Evolutionary conservation across 192 early-diverging fungal genomes (phyloP).

Genomic region (Diversispora eburnea): DNA sequence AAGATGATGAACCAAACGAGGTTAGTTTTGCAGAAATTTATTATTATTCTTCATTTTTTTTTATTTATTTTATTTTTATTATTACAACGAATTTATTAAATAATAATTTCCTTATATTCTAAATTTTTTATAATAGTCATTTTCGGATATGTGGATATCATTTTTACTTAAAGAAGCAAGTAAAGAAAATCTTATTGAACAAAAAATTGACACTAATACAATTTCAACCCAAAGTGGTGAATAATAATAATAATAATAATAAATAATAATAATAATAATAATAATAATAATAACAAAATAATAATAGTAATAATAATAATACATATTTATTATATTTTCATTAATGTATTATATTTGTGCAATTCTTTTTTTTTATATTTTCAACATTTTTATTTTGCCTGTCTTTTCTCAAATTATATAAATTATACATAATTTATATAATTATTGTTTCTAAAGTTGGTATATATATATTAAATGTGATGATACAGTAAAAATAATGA

Average conservation of each 20-base stretch:
- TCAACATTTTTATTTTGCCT: too few species aligned
- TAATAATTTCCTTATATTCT: slow-evolving; percentile 19
- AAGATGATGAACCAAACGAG: slow-evolving; percentile 27
- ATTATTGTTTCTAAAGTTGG: too few species aligned
- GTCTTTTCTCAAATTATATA: too few species aligned
- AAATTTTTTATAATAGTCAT: slow-evolving; percentile 47
- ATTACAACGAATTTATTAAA: not conserved
- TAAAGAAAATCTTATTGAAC: slow-evolving; percentile 23
- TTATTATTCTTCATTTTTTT: too few species aligned
- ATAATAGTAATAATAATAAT: not conserved
- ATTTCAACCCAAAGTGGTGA: not conserved
- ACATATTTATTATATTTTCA: not conserved
- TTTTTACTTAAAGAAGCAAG: slow-evolving; percentile 70
- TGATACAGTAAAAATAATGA: too few species aligned
- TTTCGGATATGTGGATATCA: slow-evolving; percentile 78
- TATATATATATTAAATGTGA: too few species aligned
- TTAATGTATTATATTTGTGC: too few species aligned
- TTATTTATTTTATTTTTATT: slow-evolving; percentile 8
- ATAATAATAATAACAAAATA: not conserved
- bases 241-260: not conserved
- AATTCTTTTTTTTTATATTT: too few species aligned
- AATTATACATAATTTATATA: too few species aligned
- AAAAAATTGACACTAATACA: not conserved
- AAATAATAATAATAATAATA: not conserved
- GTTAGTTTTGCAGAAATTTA: slow-evolving; percentile 7